These are phyloP conservation scores for Ceratobasidium sp. DNA, from an alignment of 1,284 basidiomycete species.

Conservation along the genomic window DNA sequence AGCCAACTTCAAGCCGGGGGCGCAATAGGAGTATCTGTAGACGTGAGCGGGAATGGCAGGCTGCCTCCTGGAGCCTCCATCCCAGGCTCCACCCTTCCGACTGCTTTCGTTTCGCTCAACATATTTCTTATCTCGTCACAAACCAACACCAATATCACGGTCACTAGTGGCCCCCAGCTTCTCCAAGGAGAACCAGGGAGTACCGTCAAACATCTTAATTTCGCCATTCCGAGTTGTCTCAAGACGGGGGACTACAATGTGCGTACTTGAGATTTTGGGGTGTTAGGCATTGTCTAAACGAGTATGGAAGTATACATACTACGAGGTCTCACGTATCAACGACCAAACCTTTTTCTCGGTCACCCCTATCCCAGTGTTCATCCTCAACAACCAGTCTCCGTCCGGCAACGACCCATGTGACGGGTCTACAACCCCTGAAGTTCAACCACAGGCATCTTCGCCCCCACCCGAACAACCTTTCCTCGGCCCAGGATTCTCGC, in stretches of 20 bases:
- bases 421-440: slow-evolving; percentile 13
- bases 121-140: slow-evolving; percentile 60
- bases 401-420: slow-evolving; percentile 1
- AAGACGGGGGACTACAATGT: slow-evolving; percentile 58
- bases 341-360: slow-evolving; percentile 32
- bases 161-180: slow-evolving; percentile 51
- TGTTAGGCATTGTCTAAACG: neutral
- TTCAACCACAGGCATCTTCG: slow-evolving; percentile 24
- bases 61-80: slow-evolving; percentile 51
- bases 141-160: slow-evolving; percentile 56
- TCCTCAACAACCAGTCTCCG: slow-evolving; percentile 30
- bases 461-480: slow-evolving; percentile 36
- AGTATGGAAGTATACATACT: slow-evolving; percentile 39
- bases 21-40: slow-evolving; percentile 31
- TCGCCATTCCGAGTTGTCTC: slow-evolving; percentile 56
- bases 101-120: slow-evolving; percentile 55
- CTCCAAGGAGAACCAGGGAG: slow-evolving; percentile 48
- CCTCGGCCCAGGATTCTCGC: slow-evolving; percentile 29
- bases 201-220: slow-evolving; percentile 61
- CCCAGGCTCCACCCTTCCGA: slow-evolving; percentile 53
- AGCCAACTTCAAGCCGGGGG: slow-evolving; percentile 44
- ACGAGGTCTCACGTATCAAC: slow-evolving; percentile 39
- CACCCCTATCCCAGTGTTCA: slow-evolving; percentile 33
- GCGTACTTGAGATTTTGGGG: neutral
- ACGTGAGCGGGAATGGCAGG: slow-evolving; percentile 59